These are phyloP conservation scores for Ascochyta koolunga DNA, from an alignment of 2,329 filamentous ascomycete species.

Conservation along the genomic window DNA sequence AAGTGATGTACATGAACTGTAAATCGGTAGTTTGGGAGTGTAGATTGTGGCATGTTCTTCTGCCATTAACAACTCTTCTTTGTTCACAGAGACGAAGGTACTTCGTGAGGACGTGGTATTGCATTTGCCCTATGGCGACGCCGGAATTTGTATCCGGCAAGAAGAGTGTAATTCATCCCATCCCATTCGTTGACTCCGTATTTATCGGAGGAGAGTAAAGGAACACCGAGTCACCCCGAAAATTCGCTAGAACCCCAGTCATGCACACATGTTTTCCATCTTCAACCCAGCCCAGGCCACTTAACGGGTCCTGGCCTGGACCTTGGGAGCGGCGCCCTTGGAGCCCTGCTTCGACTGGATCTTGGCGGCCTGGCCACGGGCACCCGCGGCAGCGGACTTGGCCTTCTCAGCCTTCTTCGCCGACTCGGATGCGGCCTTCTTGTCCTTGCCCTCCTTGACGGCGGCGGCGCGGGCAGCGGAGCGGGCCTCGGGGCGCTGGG, in stretches of 20 bases:
- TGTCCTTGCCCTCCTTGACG: conserved; percentile 98
- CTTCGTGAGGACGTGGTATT: conserved; percentile 45
- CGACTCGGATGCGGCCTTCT: conserved; percentile 86
- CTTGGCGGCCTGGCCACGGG: conserved; percentile 78
- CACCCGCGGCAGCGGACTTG: conserved; percentile 76
- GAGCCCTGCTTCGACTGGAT: conserved; percentile 96
- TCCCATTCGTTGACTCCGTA: conserved; percentile 40
- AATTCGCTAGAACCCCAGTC: conserved; percentile 36
- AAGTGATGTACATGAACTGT: too few relatives aligned
- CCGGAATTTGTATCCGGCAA: conserved; percentile 36
- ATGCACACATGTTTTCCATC: conserved; percentile 27
- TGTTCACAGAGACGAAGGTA: neutral
- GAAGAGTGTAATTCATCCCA: conserved; percentile 39
- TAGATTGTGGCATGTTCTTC: neutral
- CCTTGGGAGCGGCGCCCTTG: conserved; percentile 88
- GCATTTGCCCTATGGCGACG: conserved; percentile 43
- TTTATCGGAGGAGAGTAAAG: conserved; percentile 34
- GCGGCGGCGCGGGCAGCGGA: conserved; percentile 85
- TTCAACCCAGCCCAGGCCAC: conserved; percentile 20
- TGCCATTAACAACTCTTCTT: neutral
- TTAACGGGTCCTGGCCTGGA: conserved; percentile 86
- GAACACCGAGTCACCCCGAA: conserved; percentile 40
- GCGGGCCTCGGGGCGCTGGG: conserved; percentile 93
- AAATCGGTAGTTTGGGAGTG: too few relatives aligned
- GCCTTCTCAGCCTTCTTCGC: conserved; percentile 99